Evolutionary conservation across 495 filamentous ascomycete genomes (phyloP).

Genomic region (Immersiella caudata): DNA sequence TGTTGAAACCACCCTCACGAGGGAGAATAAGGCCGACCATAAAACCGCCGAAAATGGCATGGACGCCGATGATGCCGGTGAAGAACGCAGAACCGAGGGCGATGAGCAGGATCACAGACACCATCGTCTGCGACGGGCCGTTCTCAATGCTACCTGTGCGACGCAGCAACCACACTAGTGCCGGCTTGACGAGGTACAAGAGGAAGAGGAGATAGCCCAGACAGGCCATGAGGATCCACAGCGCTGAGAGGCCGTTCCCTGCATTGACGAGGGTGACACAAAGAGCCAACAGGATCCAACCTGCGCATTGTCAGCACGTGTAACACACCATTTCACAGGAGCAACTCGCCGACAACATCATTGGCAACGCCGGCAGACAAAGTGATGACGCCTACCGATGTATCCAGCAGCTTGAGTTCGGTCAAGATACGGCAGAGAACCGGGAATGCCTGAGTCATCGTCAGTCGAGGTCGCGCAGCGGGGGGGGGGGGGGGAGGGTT

Average conservation of each 20-base stretch:
- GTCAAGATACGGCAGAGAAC: constrained; percentile 93
- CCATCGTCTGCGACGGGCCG: constrained; percentile 83
- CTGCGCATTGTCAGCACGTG: constrained; percentile 34
- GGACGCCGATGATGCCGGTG: constrained; percentile 82
- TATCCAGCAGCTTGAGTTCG: constrained; percentile 83
- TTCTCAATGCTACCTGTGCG: constrained; percentile 79
- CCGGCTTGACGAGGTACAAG: constrained; percentile 71
- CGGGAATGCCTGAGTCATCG: constrained; percentile 66
- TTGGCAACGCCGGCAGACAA: constrained; percentile 95
- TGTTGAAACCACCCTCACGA: constrained; percentile 90
- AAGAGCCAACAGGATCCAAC: constrained; percentile 91
- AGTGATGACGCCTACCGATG: constrained; percentile 84
- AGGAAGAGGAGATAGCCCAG: constrained; percentile 78
- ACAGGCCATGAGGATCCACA: constrained; percentile 79
- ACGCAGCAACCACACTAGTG: constrained; percentile 74
- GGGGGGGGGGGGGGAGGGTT: neutral
- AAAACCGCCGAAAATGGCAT: constrained; percentile 88
- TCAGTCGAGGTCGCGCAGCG: neutral
- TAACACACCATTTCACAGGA: neutral
- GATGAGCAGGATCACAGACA: constrained; percentile 78
- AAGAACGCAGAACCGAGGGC: constrained; percentile 85
- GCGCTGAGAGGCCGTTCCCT: constrained; percentile 75
- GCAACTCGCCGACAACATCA: constrained; percentile 59
- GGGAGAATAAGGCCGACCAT: constrained; percentile 91
- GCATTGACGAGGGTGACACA: constrained; percentile 94